Evolutionary conservation across 495 filamentous ascomycete species (phyloP), one percentile per base, ranked within the genome.

Genomic region (Hypoxylon lenormandii): DNA sequence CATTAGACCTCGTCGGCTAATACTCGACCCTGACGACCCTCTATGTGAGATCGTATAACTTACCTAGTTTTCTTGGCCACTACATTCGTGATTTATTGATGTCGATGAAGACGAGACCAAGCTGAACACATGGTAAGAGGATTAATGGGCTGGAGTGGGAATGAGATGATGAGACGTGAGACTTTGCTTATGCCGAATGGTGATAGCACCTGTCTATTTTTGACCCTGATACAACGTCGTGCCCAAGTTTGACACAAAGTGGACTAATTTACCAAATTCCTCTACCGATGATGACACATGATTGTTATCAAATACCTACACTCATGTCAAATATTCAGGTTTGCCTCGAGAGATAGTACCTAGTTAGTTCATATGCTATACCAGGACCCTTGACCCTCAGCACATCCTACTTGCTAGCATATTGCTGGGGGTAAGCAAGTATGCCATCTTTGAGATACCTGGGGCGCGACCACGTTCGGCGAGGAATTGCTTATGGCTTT

Each of bases 61-160:
- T 26, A 48, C n/a, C n/a, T n/a, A n/a, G n/a, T 18, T 21, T 58
- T 19, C 23, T 47, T 10, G 47, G 47, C 26, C 30, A 37, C 7
- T 58, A 42, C 55, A 21, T n/a, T 5, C 47, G 55, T 13, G 55
- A 42, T 7, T 40, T 23, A 10, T 48, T 36, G 16, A 42, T 58
- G 42, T 42, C 55, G 10, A 2, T 47, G 11, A 23, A 58, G n/a
- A 23, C 42, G 11, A 40, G 55, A 3, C 55, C 55, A 6, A 22
- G 55, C 12, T 58, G 55, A 11, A 21, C 43, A 2, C 47, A 28
- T 42, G 48, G 55, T 8, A 48, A 37, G 55, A 37, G 43, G 18
- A 59, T 22, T 23, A 42, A 59, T 16, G 8, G 55, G 16, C 55
- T 43, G 18, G 28, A 38, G 45, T 2, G 5, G 0, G 55, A 59